Evolutionary conservation across 2,329 filamentous ascomycete species (phyloP), one percentile per base, ranked within the genome.

Genomic region (Magnaporthiopsis poae): DNA sequence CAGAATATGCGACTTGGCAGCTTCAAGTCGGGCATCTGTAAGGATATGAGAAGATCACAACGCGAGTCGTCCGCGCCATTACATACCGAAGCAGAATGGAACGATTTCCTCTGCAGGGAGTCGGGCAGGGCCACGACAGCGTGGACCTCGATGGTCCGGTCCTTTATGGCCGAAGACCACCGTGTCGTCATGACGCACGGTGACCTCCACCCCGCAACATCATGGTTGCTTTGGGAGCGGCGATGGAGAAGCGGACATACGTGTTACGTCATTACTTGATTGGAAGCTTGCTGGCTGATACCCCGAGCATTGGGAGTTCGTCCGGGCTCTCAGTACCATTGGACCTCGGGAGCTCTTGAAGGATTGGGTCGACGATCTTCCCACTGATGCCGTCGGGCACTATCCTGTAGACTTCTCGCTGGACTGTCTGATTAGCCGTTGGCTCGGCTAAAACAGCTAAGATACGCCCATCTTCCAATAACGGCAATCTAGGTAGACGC

Each of bases 151-250:
- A 60, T 29, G 59, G 15, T 60, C n/a, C 8, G 59, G n/a, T 60
- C 59, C n/a, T 18, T 60, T 29, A 60, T 27, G 59, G 8, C 27
- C 15, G 59, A 60, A 27, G 59, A 29, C n/a, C 59, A 60, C 59
- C n/a, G n/a, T 12, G 27, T 60, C 59, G 59, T 60, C 7, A 25
- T 27, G 59, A 60, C 59, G 59, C 59, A 60, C 5, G n/a, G 59
- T 18, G 59, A 60, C 59, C 59, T 60, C n/a, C 59, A 60, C 59
- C 59, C 59, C 59, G 59, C n/a, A 27, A 60, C 59, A 60, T 60
- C 8, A 60, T 29, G 59, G n/a, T 60, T 25, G n/a, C 12, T 3
- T 12, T 12, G n/a, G 59, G 13, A 60, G 59, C 59, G 59, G 12
- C 9, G n/a, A 12, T 12, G 27, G 59, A 12, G 13, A 60, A 25